These are phyloP conservation scores for Tulasnella sp. DNA, from an alignment of 768 basidiomycete species.

Conservation along the genomic window DNA sequence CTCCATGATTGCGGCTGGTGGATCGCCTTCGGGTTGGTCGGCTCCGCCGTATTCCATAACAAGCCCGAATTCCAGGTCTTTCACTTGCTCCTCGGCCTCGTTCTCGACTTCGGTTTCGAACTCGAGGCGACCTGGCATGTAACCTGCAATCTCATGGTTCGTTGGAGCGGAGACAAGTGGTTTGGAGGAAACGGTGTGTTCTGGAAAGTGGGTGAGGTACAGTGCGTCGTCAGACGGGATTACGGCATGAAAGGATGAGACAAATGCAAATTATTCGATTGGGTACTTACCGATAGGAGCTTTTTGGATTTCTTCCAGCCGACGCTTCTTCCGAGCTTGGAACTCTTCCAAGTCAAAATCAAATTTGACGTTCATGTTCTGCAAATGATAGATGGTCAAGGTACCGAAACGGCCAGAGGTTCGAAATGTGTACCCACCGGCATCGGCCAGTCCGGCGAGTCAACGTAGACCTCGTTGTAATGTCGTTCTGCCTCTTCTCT, in stretches of 20 bases:
- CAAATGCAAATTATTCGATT: not conserved
- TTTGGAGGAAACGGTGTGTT: constrained; percentile 44
- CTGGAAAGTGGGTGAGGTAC: constrained; percentile 30
- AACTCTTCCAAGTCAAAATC: constrained; percentile 73
- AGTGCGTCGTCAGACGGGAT: constrained; percentile 19
- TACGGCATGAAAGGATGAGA: not conserved
- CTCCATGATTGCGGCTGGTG: constrained; percentile 27
- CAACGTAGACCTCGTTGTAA: constrained; percentile 72
- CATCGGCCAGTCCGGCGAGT: constrained; percentile 69
- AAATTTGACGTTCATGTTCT: constrained; percentile 43
- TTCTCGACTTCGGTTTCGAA: constrained; percentile 98
- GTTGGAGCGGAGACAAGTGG: constrained; percentile 80
- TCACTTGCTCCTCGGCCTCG: constrained; percentile 90
- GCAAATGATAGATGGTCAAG: constrained; percentile 9
- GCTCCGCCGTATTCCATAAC: constrained; percentile 80
- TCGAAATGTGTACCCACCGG: constrained; percentile 47
- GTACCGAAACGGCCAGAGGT: not conserved
- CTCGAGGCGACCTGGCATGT: constrained; percentile 93
- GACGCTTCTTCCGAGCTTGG: constrained; percentile 77
- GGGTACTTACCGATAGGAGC: not conserved
- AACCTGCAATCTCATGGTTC: constrained; percentile 84
- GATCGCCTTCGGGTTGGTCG: constrained; percentile 42
- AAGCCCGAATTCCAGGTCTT: constrained; percentile 93
- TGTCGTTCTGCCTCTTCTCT: constrained; percentile 91
- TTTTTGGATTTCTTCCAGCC: constrained; percentile 71